Conservation (phyloP, 2,329 filamentous ascomycete species). For the Beauveria sp. region DNA sequence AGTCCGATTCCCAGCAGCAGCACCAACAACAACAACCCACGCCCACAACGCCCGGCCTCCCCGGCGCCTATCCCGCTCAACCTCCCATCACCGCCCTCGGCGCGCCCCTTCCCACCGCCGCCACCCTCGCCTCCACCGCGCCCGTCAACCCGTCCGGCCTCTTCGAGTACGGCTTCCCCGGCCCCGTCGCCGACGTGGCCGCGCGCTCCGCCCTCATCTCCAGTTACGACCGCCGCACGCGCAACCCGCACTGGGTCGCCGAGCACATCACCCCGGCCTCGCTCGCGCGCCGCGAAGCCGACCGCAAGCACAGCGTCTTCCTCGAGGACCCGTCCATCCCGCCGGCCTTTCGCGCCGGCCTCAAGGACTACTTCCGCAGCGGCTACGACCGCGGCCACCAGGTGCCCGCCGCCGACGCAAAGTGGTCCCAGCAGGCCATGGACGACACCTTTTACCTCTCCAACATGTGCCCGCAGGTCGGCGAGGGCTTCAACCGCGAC, state of each 20-base stretch:
- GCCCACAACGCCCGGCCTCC: constrained; percentile 21
- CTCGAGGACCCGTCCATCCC: constrained; percentile 75
- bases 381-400: constrained; percentile 97
- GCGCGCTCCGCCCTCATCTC: constrained; percentile 71
- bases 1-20: constrained; percentile 28
- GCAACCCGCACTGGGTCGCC: constrained; percentile 90
- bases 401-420: constrained; percentile 90
- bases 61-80: constrained; percentile 22
- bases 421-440: constrained; percentile 93
- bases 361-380: constrained; percentile 90
- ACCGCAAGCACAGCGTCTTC: constrained; percentile 79
- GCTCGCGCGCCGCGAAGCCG: constrained; percentile 64
- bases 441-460: constrained; percentile 86
- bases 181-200: constrained; percentile 77
- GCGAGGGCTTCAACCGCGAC: constrained; percentile 96
- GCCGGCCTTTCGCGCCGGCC: constrained; percentile 76
- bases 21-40: constrained; percentile 15
- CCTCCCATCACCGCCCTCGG: constrained; percentile 35
- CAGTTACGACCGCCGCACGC: constrained; percentile 79
- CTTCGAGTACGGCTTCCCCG: constrained; percentile 86
- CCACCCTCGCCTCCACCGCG: constrained; percentile 22
- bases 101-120: constrained; percentile 47
- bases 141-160: constrained; percentile 69
- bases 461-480: constrained; percentile 98
- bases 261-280: constrained; percentile 94